Evolutionary conservation across 495 filamentous ascomycete species (phyloP).

Genomic region (Penicillium silybi): DNA sequence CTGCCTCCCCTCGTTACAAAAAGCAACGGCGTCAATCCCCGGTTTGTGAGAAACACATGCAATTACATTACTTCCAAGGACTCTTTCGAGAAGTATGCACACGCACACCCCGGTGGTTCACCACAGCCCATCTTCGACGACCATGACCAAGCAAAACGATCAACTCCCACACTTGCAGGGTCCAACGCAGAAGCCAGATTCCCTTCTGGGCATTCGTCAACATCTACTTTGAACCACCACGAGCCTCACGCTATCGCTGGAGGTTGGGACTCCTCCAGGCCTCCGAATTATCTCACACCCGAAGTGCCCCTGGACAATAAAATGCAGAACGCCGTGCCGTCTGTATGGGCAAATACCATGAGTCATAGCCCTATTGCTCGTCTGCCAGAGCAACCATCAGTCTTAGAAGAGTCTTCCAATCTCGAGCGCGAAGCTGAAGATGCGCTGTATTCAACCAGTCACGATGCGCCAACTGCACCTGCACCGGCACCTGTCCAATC

Average conservation of each 20-base stretch:
- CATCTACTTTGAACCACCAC: constrained; percentile 26
- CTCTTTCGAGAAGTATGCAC: constrained; percentile 2
- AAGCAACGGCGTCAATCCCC: constrained; percentile 4
- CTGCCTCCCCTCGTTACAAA: constrained; percentile 5
- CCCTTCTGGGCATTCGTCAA: constrained; percentile 21
- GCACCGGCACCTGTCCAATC: background rate
- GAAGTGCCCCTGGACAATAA: background rate
- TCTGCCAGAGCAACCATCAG: background rate
- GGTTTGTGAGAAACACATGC: background rate
- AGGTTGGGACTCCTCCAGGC: background rate
- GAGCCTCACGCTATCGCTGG: constrained; percentile 5
- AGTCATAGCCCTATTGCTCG: background rate
- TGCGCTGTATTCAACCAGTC: background rate
- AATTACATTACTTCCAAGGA: background rate
- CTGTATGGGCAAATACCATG: constrained; percentile 5
- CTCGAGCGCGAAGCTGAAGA: background rate
- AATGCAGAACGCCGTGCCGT: constrained; percentile 5
- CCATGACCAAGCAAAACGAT: constrained; percentile 18
- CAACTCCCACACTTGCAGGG: constrained; percentile 23
- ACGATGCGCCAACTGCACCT: background rate
- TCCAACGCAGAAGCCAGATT: constrained; percentile 16
- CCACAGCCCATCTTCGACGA: constrained; percentile 10
- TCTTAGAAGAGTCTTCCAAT: background rate
- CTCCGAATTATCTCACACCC: background rate
- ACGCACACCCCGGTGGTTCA: background rate